Evolutionary conservation across 2,329 filamentous ascomycete species (phyloP), one percentile per base, ranked within the genome.

Genomic region (Saccharata proteae): DNA sequence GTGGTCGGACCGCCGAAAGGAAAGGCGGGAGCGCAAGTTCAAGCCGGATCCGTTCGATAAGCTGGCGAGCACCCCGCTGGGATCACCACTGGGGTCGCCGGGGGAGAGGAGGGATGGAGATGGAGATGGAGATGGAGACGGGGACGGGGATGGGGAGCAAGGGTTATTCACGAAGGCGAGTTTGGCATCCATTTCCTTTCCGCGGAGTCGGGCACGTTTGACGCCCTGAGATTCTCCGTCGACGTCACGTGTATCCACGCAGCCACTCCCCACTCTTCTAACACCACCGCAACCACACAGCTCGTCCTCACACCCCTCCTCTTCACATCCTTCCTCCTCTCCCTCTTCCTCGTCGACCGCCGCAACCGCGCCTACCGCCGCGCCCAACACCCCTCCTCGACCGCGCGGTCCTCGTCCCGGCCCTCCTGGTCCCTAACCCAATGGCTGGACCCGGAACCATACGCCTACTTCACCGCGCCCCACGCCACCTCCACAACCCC

Each of bases 271-370:
- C 24, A 12, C 15, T 14, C 15, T 6, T 5, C 29, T 3, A 15
- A 6, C 8, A n/a, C 19, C 15, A 32, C 12, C 29, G 5, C 12
- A n/a, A 22, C 16, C 16, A 18, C 19, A 34, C 30, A 56, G 56
- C 44, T 61, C 37, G 38, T 80, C 42, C 61, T 77, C 54, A 77
- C 74, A 0, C 75, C 77, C 6, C 42, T 80, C 38, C 63, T 73
- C 40, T 70, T 80, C 48, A 58, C 72, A 30, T 68, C 72, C 14
- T 80, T 80, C 54, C 50, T 82, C 24, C 26, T 80, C 40, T 80
- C 76, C 2, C 67, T 81, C 26, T 63, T 67, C 47, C 52, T 78
- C 30, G 65, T 80, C 25, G 75, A 80, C 55, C 57, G 65, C 30
- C 62, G 62, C 36, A 72, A 64, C 55, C 71, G 44, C 45, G 61